Base-by-base conservation (phyloP, 1,284 basidiomycete species). In the Malassezia nana region DNA sequence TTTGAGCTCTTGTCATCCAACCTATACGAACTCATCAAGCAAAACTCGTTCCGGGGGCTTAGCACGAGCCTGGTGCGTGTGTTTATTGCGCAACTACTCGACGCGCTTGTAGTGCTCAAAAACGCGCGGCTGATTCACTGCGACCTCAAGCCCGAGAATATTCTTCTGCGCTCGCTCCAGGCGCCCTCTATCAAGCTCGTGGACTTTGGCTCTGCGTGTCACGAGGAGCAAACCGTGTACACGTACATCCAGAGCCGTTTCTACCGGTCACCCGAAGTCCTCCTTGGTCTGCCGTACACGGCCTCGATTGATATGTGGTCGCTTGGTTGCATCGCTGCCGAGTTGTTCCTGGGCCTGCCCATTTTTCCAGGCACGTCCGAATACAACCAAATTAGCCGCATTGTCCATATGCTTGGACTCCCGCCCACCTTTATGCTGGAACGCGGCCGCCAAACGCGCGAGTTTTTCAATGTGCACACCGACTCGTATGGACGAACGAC, bases 181-280 rank as follows among this genome's bases (percentile, higher is more conserved):
- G 91, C 91, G 26, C 94, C 94, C 1, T 86, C 89, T 75, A 96
- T 98, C 79, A 98, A 98, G 77, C 87, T 98, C 54, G 96, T 99
- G 73, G 92, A 99, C 78, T 98, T 96, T 77, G 94, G 92, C 45
- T 96, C 91, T 16, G 90, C 92, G 16, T 98, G 94, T 74, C 90
- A 96, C 75, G 94, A 96, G 76, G 84, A 89, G 66, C 90, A 96
- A 76, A 99, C 92, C 5, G 91, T 98, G 41, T 98, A 98, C 75
- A 98, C 94, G 2, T 99, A 99, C 77, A 98, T 99, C 74, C 92
- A 98, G 74, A 95, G 91, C 8, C 83, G 92, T 45, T 98, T 98
- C 78, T 99, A 99, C 75, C 87, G 94, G 35, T 94, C 89, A 4
- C 94, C 92, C 4, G 94, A 99, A 77, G 94, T 99, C 24, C 79